phyloP scores from a whole-genome alignment of 352 stramenopile species.

The Globisporangium echinulatum region DNA sequence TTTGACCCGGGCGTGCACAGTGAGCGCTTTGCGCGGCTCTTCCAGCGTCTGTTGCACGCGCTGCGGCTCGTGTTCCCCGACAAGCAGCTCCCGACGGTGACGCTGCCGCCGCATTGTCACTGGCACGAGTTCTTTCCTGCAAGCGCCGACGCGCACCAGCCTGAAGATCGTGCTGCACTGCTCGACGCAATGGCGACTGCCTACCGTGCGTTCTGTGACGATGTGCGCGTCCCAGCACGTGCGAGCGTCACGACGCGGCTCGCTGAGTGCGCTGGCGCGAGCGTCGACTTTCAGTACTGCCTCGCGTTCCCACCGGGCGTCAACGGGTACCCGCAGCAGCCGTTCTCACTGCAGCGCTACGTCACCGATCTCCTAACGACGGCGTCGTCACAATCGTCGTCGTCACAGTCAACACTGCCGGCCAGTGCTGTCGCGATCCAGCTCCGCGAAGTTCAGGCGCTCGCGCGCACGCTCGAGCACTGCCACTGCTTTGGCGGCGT shows the following conservation, averaged over 20 bases:
- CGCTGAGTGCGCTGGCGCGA: conserved; percentile 38
- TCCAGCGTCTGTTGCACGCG: conserved; percentile 42
- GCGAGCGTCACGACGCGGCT: conserved; percentile 38
- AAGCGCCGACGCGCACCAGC: neutral
- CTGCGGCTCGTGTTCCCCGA: conserved; percentile 41
- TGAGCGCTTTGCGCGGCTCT: conserved; percentile 41
- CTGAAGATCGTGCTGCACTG: neutral
- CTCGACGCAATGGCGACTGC: conserved; percentile 37
- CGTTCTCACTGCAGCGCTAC: conserved; percentile 2
- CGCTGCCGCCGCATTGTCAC: conserved; percentile 29
- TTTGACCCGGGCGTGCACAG: conserved; percentile 51
- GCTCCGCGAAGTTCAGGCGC: conserved; percentile 37
- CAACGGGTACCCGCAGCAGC: conserved; percentile 22
- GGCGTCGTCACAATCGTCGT: neutral
- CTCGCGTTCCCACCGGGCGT: conserved; percentile 29
- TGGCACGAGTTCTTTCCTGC: conserved; percentile 51
- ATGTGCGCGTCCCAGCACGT: conserved; percentile 38
- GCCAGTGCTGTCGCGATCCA: conserved; percentile 13
- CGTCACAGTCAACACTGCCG: neutral
- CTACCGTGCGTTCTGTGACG: conserved; percentile 60
- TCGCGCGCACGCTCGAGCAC: conserved; percentile 33
- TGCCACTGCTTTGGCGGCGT: conserved; percentile 39
- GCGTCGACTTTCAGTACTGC: conserved; percentile 64
- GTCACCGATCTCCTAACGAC: neutral
- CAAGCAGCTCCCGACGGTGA: conserved; percentile 24